phyloP scores from a whole-genome alignment of 345 rosid species.

The Linum usitatissimum region DNA sequence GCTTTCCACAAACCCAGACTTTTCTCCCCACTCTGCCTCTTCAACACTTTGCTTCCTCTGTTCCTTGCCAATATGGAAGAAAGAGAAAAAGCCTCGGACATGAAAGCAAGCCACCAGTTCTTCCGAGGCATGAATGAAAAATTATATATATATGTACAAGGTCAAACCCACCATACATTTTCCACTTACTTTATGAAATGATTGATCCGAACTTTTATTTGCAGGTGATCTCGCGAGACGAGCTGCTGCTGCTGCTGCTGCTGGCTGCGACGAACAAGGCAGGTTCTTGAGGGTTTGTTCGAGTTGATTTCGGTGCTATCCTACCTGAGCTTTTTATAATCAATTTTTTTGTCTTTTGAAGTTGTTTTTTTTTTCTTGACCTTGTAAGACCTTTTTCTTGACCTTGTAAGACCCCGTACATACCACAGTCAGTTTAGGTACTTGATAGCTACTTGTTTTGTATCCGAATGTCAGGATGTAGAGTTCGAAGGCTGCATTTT shows the following conservation, averaged over 20 bases:
- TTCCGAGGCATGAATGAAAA: constrained; percentile 41
- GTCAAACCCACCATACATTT: not conserved
- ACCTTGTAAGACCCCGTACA: constrained; percentile 77
- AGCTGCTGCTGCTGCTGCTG: not conserved
- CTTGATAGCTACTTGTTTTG: not conserved
- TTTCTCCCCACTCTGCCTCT: not conserved
- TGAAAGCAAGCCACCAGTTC: constrained; percentile 27
- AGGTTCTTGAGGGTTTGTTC: constrained; percentile 9
- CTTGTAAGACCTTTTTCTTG: constrained; percentile 99
- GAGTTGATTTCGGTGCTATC: constrained; percentile 53
- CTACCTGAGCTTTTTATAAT: constrained; percentile 61
- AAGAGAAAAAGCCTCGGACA: constrained; percentile 25
- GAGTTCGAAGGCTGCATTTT: constrained; percentile 7
- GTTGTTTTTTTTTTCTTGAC: constrained; percentile 57
- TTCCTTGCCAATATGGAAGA: constrained; percentile 15
- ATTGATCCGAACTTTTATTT: not conserved
- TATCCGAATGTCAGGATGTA: constrained; percentile 9
- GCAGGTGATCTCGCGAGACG: constrained; percentile 9
- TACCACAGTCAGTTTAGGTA: not conserved
- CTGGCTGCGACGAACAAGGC: constrained; percentile 9
- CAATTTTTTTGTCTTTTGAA: not conserved
- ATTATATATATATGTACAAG: not conserved
- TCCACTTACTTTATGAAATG: not conserved
- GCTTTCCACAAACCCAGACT: not conserved
- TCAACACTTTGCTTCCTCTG: not conserved